Conservation (phyloP, 1,284 basidiomycete species). For the Volvariella surrecta region DNA sequence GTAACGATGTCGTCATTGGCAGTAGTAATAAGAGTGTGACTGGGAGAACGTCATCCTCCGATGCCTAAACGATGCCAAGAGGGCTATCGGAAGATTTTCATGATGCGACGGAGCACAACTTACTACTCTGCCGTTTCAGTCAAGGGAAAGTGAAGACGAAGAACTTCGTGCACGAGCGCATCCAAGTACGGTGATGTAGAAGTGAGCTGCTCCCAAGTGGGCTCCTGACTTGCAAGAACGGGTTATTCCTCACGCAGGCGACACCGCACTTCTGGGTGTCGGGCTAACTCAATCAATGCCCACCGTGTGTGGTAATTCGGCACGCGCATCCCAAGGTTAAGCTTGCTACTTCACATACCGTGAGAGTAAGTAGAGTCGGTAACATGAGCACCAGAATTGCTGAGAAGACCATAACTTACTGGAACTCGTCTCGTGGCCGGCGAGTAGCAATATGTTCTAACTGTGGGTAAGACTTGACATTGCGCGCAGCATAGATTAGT, state of each 20-base stretch:
- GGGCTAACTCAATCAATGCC: constrained; percentile 42
- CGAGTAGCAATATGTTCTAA: constrained; percentile 23
- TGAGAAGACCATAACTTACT: constrained; percentile 15
- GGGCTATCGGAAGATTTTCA: constrained; percentile 6
- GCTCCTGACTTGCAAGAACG: constrained; percentile 22
- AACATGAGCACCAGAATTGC: too few relatives aligned
- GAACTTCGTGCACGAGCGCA: constrained; percentile 43
- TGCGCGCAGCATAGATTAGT: neutral
- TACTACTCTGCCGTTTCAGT: constrained; percentile 33
- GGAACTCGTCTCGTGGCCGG: constrained; percentile 34
- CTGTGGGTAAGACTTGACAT: neutral
- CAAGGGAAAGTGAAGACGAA: constrained; percentile 34
- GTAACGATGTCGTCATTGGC: constrained; percentile 27
- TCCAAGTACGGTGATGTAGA: constrained; percentile 44
- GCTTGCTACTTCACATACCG: too few relatives aligned
- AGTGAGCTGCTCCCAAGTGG: constrained; percentile 39
- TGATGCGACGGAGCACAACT: constrained; percentile 13
- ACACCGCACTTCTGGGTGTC: constrained; percentile 36
- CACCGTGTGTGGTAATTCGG: constrained; percentile 19
- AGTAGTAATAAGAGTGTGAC: constrained; percentile 30
- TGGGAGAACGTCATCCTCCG: constrained; percentile 34
- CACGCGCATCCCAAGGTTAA: constrained; percentile 23
- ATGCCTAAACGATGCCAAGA: constrained; percentile 15
- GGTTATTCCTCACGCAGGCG: constrained; percentile 44
- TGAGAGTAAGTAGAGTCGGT: too few relatives aligned